Evolutionary conservation across 2,329 filamentous ascomycete species (phyloP), one percentile per base, ranked within the genome.

Genomic region (Reticulascus tulasneorum): DNA sequence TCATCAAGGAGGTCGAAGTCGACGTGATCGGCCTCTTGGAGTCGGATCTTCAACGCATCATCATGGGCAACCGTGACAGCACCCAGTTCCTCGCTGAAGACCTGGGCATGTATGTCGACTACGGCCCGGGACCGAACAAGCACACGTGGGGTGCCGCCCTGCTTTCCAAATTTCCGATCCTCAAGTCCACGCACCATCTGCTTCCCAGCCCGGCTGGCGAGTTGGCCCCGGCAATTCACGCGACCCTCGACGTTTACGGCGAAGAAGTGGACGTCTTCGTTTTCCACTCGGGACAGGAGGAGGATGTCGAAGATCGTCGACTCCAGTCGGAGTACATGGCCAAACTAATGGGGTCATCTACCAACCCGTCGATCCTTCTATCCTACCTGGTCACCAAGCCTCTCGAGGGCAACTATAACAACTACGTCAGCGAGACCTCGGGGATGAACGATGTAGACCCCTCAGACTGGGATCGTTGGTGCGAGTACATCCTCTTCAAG

Each of bases 401-500:
- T 0, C 73, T 84, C 6, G 70, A 95, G 66, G 93, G 93, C 44
- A 98, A 98, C 58, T 98, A 98, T 69, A 91, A 97, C 59, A 95
- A 82, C 0, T 97, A 94, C 52, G 93, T 97, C 17, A 87, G 87
- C 38, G 75, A 88, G 35, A 69, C 69, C 39, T 94, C 86, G 40
- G 87, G 89, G 9, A 98, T 98, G 93, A 82, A 86, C 53, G 93
- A 98, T 54, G 93, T 98, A 32, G 93, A 98, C 54, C 77, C 82
- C 0, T 82, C 73, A 4, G 93, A 98, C 59, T 95, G 89, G 89
- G 93, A 98, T 60, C 74, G 93, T 37, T 98, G 93, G 93, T 98
- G 93, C 68, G 91, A 98, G 68, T 98, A 98, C 62, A 96, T 98
- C 47, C 68, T 98, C 18, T 98, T 88, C 73, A 96, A 96, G 71